Percentiles rank a stretch among this genome's conserved stretches.
Evolutionary conservation across 768 basidiomycete genomes (phyloP).

Genomic region (Boletus huronensis): DNA sequence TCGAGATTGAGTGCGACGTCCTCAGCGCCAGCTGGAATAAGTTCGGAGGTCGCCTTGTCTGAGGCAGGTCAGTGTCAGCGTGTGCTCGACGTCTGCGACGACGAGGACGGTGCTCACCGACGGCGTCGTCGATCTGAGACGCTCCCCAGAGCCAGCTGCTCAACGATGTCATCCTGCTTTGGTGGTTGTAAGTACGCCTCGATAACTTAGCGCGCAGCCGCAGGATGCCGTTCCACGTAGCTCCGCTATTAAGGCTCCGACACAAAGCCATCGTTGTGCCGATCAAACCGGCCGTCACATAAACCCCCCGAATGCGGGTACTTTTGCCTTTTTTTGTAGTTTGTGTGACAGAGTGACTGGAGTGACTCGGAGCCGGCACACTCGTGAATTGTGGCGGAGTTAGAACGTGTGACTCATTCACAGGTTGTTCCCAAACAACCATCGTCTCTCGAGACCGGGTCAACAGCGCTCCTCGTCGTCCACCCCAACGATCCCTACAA

Average conservation of each 20-base stretch:
- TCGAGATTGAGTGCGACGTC: conserved; percentile 93
- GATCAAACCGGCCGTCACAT: conserved; percentile 2
- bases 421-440: conserved; percentile 35
- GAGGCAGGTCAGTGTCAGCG: conserved; percentile 29
- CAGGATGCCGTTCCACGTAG: conserved; percentile 18
- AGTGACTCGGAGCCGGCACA: conserved; percentile 22
- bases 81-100: conserved; percentile 5
- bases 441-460: conserved; percentile 25
- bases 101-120: conserved; percentile 51
- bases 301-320: not conserved
- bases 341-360: conserved; percentile 11
- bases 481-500: conserved; percentile 3
- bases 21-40: conserved; percentile 76
- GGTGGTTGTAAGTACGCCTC: conserved; percentile 14
- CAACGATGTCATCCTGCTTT: conserved; percentile 50
- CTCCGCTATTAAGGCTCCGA: conserved; percentile 25
- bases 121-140: conserved; percentile 76
- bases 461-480: conserved; percentile 15
- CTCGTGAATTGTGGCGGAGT: conserved; percentile 32
- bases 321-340: not conserved
- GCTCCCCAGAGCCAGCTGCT: conserved; percentile 77
- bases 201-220: conserved; percentile 11
- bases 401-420: conserved; percentile 30
- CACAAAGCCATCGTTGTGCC: not conserved
- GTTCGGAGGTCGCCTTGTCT: conserved; percentile 95